phyloP scores from a whole-genome alignment of 176 grass and related monocot species.

The Thalia dealbata region DNA sequence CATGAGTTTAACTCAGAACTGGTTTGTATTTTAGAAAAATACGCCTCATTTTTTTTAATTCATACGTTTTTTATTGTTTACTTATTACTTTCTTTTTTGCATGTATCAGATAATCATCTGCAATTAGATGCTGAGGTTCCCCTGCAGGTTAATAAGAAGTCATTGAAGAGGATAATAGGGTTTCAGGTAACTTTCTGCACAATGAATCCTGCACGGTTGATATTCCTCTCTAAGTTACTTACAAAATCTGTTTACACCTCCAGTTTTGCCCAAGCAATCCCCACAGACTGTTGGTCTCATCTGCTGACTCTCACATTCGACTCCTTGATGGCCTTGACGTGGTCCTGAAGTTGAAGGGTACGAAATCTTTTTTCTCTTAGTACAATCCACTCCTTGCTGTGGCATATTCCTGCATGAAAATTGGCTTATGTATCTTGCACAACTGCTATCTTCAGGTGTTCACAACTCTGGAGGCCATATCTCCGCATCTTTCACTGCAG shows the following conservation, averaged over 20 bases:
- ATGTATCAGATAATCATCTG: conserved; percentile 54
- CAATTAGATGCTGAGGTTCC: conserved; percentile 55
- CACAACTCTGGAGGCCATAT: conserved; percentile 46
- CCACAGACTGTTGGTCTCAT: conserved; percentile 75
- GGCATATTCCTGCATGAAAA: not conserved
- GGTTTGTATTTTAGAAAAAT: too few relatives aligned
- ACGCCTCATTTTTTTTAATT: not conserved
- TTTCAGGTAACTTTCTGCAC: conserved; percentile 52
- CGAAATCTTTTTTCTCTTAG: not conserved
- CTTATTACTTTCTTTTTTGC: not conserved
- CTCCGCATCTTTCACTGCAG: conserved; percentile 67
- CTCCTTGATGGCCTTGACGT: conserved; percentile 68
- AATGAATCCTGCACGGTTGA: not conserved
- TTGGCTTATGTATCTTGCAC: not conserved
- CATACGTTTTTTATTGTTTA: not conserved
- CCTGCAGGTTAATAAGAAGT: conserved; percentile 71
- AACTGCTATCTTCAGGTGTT: conserved; percentile 31
- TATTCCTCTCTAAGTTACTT: not conserved
- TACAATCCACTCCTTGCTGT: not conserved
- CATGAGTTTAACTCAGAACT: too few relatives aligned
- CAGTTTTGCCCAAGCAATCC: conserved; percentile 88
- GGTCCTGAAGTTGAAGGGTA: conserved; percentile 74
- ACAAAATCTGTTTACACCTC: conserved; percentile 21
- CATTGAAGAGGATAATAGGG: conserved; percentile 74
- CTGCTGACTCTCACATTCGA: conserved; percentile 70